Evolutionary conservation across 768 basidiomycete species (phyloP), one percentile per base, ranked within the genome.

Genomic region (Leccinum uliginosum): DNA sequence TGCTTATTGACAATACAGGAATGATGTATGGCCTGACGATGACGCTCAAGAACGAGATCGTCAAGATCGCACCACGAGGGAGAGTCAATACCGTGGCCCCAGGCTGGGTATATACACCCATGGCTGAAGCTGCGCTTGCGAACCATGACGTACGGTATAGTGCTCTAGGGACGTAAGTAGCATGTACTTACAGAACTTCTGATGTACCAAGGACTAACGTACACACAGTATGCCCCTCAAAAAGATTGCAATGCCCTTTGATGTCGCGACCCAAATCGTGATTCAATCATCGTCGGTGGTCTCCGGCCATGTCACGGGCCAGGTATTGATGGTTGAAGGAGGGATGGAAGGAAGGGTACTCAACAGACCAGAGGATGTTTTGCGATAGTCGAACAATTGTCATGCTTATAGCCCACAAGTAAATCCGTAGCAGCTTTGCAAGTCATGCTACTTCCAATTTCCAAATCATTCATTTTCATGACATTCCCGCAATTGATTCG

Each of bases 11-110:
- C n/a, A n/a, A 38, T 24, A 27, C 24, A 85, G 85, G 81, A 5
- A 76, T 86, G 73, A 87, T 87, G 86, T 86, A 87, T 60, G 88
- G 87, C 4, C 66, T 89, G 26, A 79, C 80, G 12, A 70, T 84
- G 59, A 76, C 81, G 3, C 76, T 89, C 60, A 89, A 89, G 73
- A 89, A 89, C 64, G 87, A 89, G 69, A 88, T 89, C 51, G 87
- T 89, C 38, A 82, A 82, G 68, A 79, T 88, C 54, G 86, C 86
- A 0, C 83, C 86, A 0, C 76, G 71, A 55, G 88, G 80, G 3
- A 75, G 87, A 29, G 86, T 88, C 5, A 89, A 89, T 56, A 75
- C 74, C 45, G 75, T 89, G 17, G 83, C 79, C 0, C 87, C 87
- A 10, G 86, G 85, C 3, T 86, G 83, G 82, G 80, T 83, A 1